Base-by-base conservation (phyloP, 768 basidiomycete genomes). In the Lactarius hatsudake region DNA sequence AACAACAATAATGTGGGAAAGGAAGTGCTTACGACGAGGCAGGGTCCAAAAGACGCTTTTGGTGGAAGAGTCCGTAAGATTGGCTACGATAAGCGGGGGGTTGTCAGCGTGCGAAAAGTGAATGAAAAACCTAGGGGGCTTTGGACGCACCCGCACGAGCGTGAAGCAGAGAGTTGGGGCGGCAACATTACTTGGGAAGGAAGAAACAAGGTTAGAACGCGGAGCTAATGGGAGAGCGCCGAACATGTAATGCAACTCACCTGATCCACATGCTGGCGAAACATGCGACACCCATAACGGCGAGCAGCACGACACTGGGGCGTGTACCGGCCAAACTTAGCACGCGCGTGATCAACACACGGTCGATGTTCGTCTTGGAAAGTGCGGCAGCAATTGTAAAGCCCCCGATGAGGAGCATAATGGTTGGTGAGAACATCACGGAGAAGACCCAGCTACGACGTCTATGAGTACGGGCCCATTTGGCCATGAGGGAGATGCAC, bases 261-360 rank as follows among this genome's bases (percentile, higher is more conserved):
- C 91, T 95, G 73, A 99, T 98, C 97, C 95, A 98, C 96, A 98
- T 99, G 77, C 93, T 95, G 3, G 96, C 94, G 75, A 99, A 99
- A 74, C 95, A 98, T 2, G 95, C 91, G 20, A 99, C 95, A 54
- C 82, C 87, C 97, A 98, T 98, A 76, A 98, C 93, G 0, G 94
- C 89, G 55, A 99, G 84, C 9, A 99, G 80, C 4, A 99, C 96
- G 0, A 84, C 89, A 68, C 86, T 87, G 2, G 96, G 97, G 63
- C 83, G 83, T 13, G 93, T 89, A 5, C 97, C 96, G 8, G 97
- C 97, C 60, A 98, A 81, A 73, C 88, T 90, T 61, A 99, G 84
- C 51, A 98, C 87, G 34, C 91, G 86, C 4, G 95, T 96, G 68
- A 98, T 95, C 58, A 98, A 76, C 64, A 98, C 86, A 28, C 89